Conservation (phyloP, 2,329 filamentous ascomycete genomes). For the Penicillium rolfsii region DNA sequence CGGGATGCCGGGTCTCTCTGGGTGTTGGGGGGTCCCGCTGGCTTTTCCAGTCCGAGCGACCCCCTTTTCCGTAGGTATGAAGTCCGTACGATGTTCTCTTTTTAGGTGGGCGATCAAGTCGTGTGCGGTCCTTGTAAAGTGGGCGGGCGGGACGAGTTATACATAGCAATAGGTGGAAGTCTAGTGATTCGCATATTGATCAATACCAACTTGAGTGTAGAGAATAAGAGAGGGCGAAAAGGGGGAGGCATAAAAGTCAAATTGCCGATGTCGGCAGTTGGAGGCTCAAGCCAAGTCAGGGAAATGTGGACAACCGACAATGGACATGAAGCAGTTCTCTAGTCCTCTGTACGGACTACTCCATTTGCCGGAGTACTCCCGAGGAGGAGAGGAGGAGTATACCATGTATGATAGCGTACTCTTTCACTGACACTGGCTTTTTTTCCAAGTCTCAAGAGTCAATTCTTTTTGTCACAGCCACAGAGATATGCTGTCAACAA, state of each 20-base stretch:
- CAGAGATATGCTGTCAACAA: background rate
- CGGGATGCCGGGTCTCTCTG: background rate
- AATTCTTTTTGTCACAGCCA: background rate
- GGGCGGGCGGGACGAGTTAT: background rate
- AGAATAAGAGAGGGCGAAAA: background rate
- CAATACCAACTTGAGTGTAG: background rate
- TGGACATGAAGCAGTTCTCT: background rate
- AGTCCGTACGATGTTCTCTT: background rate
- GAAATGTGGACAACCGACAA: background rate
- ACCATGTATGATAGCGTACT: background rate
- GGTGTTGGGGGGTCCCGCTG: background rate
- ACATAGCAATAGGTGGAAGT: background rate
- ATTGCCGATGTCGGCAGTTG: conserved; percentile 4
- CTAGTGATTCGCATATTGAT: background rate
- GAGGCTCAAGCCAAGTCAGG: background rate
- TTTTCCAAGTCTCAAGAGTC: too few species aligned
- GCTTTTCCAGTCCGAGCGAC: background rate
- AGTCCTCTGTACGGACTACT: background rate
- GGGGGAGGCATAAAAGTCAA: background rate
- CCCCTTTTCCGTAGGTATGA: too few species aligned
- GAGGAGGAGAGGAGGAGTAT: background rate
- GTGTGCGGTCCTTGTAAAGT: background rate
- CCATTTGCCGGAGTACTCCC: background rate
- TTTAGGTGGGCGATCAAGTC: background rate
- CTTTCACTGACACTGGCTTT: background rate